These are phyloP conservation scores for Magnusiomyces sp. DNA, from an alignment of 1,139 yeast genomes.

Conservation along the genomic window DNA sequence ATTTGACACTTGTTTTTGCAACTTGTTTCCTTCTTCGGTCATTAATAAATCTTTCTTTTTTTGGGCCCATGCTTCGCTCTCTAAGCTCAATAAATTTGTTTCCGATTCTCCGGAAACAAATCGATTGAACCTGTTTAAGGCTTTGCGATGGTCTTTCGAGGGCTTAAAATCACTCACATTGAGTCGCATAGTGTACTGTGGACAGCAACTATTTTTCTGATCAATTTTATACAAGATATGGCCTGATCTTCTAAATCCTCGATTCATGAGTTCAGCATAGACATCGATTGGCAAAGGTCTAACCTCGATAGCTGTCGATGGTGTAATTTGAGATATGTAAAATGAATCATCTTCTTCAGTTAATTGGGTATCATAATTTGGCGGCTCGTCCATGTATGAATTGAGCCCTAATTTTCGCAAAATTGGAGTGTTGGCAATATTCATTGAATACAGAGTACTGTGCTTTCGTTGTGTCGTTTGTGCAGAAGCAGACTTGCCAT, in stretches of 20 bases:
- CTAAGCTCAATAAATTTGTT: background rate
- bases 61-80: background rate
- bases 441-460: background rate
- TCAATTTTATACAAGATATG: conserved; percentile 66
- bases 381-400: too few species aligned
- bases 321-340: too few species aligned
- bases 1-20: conserved; percentile 3
- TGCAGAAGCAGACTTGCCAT: conserved; percentile 1
- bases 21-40: conserved; percentile 3
- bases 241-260: conserved; percentile 79
- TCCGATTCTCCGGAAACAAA: conserved; percentile 5
- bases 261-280: conserved; percentile 58
- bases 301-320: background rate
- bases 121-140: conserved; percentile 52
- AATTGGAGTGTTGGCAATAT: background rate
- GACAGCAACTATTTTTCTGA: conserved; percentile 63
- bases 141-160: conserved; percentile 59
- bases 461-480: background rate
- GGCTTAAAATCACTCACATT: conserved; percentile 39
- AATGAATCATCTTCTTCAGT: too few species aligned
- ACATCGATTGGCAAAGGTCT: conserved; percentile 32
- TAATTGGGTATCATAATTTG: too few species aligned
- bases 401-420: background rate
- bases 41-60: background rate
- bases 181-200: conserved; percentile 75